These are phyloP conservation scores for Seminavis robusta DNA, from an alignment of 108 stramenopile species.

Conservation along the genomic window DNA sequence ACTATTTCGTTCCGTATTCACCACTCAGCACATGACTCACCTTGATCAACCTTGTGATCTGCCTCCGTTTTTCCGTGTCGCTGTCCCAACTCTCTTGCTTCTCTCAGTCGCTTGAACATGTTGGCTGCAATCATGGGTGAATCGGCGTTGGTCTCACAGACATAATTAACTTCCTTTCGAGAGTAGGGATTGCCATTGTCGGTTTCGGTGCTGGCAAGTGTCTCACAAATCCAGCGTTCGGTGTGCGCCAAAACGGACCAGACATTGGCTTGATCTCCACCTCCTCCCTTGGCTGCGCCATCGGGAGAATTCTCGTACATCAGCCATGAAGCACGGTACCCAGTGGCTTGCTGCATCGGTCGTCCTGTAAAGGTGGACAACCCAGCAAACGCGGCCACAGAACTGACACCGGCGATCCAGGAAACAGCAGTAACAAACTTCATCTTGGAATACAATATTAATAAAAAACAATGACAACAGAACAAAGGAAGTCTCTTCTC, in stretches of 20 bases:
- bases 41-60: constrained; percentile 18
- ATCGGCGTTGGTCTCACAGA: constrained; percentile 59
- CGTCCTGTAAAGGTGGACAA: not conserved
- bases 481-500: no score
- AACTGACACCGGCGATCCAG: no score
- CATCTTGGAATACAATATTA: no score
- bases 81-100: constrained; percentile 71
- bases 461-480: no score
- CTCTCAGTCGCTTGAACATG: constrained; percentile 68
- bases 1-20: not conserved
- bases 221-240: constrained; percentile 71
- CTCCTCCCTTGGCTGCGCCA: no score
- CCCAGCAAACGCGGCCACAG: not conserved
- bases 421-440: no score
- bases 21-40: constrained; percentile 7
- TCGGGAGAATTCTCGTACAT: no score
- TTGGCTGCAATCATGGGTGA: constrained; percentile 51
- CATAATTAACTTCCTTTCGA: constrained; percentile 77
- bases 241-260: constrained; percentile 72
- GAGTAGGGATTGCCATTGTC: constrained; percentile 49
- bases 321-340: not conserved
- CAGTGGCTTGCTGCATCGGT: not conserved
- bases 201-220: constrained; percentile 37
- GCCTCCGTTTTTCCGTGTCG: constrained; percentile 46
- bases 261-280: no score